Conservation (phyloP, 129 eudicot genomes). For the Centaurea solstitialis region DNA sequence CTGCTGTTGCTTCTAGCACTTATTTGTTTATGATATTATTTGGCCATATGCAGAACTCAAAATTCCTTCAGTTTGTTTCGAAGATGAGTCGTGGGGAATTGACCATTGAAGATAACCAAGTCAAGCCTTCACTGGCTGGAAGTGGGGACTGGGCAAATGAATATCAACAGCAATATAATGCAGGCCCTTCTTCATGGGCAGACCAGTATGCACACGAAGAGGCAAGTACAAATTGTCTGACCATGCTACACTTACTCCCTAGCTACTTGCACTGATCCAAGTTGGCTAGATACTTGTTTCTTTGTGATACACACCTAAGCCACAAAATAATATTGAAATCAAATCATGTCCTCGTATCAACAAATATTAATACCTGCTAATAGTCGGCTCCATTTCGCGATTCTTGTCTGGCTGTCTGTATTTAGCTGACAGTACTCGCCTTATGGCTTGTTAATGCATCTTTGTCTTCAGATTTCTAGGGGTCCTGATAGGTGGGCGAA, state of each 20-base stretch:
- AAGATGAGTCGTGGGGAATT: slow-evolving; percentile 99
- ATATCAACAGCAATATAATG: slow-evolving; percentile 70
- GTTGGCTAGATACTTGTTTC: neutral
- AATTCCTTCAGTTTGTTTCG: slow-evolving; percentile 91
- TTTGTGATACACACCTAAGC: neutral
- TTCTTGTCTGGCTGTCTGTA: neutral
- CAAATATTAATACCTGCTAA: no score
- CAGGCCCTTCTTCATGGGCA: slow-evolving; percentile 87
- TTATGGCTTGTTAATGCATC: slow-evolving; percentile 9
- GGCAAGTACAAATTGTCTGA: slow-evolving; percentile 40
- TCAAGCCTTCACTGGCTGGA: slow-evolving; percentile 46
- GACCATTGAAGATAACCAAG: slow-evolving; percentile 79
- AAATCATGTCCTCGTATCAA: neutral
- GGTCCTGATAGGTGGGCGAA: slow-evolving; percentile 80
- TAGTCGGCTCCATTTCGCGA: no score
- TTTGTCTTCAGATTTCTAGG: slow-evolving; percentile 55
- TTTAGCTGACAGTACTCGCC: neutral
- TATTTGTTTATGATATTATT: slow-evolving; percentile 13
- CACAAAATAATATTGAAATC: neutral
- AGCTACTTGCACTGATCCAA: neutral
- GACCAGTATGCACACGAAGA: slow-evolving; percentile 80
- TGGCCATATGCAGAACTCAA: slow-evolving; percentile 69
- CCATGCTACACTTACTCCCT: neutral
- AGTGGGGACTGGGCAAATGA: slow-evolving; percentile 94
- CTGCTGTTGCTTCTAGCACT: neutral